Evolutionary conservation across 176 grass and related monocot species (phyloP).

Genomic region (Zizania latifolia): DNA sequence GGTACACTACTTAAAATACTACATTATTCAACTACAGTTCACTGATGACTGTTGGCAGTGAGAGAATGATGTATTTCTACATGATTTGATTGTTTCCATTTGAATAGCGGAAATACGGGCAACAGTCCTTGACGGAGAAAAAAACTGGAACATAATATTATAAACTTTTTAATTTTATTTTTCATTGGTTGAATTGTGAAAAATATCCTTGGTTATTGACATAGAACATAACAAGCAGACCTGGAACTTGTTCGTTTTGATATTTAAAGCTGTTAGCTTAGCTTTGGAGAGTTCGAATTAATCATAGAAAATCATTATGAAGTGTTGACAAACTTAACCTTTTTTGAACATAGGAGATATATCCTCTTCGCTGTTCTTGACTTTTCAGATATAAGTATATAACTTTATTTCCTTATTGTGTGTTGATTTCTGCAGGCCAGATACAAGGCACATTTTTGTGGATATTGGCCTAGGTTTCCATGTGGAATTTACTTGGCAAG

Average conservation of each 20-base stretch:
- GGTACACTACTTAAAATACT: neutral
- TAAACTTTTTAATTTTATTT: neutral
- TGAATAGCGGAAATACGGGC: neutral
- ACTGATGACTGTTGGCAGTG: neutral
- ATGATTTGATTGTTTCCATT: neutral
- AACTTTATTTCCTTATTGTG: neutral
- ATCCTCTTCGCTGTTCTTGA: neutral
- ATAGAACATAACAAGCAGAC: neutral
- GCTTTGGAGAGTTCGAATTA: neutral
- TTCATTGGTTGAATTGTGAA: neutral
- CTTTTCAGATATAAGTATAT: neutral
- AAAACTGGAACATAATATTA: neutral
- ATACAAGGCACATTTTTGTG: constrained; percentile 80
- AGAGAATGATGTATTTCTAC: neutral
- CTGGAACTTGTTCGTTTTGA: neutral
- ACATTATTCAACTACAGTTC: neutral
- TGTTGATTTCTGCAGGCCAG: constrained; percentile 42
- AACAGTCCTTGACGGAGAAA: neutral
- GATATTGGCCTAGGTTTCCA: constrained; percentile 91
- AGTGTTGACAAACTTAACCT: neutral
- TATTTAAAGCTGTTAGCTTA: constrained; percentile 4
- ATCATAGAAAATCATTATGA: neutral
- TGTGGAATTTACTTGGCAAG: constrained; percentile 90
- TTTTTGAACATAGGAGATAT: neutral
- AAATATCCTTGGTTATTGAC: neutral